Base-by-base conservation (phyloP, 768 basidiomycete genomes). In the Cystofilobasidium bisporidii region DNA sequence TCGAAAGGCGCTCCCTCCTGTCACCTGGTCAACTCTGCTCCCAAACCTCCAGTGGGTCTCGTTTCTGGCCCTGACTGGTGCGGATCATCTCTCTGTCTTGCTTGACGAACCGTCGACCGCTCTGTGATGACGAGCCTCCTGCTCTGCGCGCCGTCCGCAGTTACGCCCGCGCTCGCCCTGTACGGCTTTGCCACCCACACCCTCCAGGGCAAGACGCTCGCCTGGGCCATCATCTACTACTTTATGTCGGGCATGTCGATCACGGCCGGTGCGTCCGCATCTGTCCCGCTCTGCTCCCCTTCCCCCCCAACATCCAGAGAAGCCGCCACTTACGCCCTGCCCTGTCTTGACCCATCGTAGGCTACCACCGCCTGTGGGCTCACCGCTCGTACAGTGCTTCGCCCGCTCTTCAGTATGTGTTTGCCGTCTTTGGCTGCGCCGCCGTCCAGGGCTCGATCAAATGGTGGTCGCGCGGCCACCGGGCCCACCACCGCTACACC, bases 401-500 rank as follows among this genome's bases (percentile, higher is more conserved):
- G 3, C 82, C 82, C 67, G 86, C 88, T 18, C 79, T 97, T 17
- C 87, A 97, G 76, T 96, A 91, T 75, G 78, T 83, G 71, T 84
- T 97, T 57, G 89, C 92, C 28, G 73, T 88, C n/a, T 82, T 85
- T 14, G 96, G 94, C 60, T 86, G 91, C 1, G 94, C 94, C 57
- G 93, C 94, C 5, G 87, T 94, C 56, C 84, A 99, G 75, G 94
- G 94, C 12, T 96, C 93, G 26, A 96, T 99, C 80, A 88, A 90
- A 77, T 98, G 96, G 96, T 98, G 96, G 96, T 87, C 87, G 26
- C 84, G 96, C 62, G 93, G 93, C 57, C 96, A 99, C 81, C 89
- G 94, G 69, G 94, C 94, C 3, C 93, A 96, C 77, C 93, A 96
- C 75, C 84, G 92, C 53, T 94, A 96, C 80, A 97, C 92, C 72